phyloP scores from a whole-genome alignment of 2,329 filamentous ascomycete genomes.

The Shiraia sp. region DNA sequence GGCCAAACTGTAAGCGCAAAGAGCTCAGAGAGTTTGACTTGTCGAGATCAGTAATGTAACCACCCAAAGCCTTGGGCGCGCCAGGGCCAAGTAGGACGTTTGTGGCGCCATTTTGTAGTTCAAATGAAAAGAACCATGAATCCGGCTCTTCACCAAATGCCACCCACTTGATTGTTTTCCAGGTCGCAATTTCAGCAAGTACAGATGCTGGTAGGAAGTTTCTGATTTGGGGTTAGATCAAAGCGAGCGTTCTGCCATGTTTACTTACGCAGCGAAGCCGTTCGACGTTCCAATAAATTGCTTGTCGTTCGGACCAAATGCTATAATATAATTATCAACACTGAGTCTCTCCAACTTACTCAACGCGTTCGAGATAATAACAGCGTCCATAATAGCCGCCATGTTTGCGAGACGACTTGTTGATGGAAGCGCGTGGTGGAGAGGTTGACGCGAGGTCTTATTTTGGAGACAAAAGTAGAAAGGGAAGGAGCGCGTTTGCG shows the following conservation, averaged over 20 bases:
- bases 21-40: neutral
- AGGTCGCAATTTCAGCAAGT: slow-evolving; percentile 6
- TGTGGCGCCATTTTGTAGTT: slow-evolving; percentile 14
- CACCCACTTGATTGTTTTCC: slow-evolving; percentile 22
- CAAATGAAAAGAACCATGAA: slow-evolving; percentile 34
- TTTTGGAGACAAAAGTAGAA: neutral
- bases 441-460: neutral
- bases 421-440: slow-evolving; percentile 1
- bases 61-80: slow-evolving; percentile 9
- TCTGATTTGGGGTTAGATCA: slow-evolving; percentile 16
- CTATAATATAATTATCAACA: slow-evolving; percentile 30
- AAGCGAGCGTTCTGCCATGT: neutral
- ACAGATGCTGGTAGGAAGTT: slow-evolving; percentile 22
- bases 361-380: slow-evolving; percentile 11
- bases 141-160: slow-evolving; percentile 27
- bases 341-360: slow-evolving; percentile 15
- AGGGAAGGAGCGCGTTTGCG: slow-evolving; percentile 13
- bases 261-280: slow-evolving; percentile 32
- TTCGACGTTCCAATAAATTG: slow-evolving; percentile 32
- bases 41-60: slow-evolving; percentile 10
- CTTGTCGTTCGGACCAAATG: slow-evolving; percentile 23
- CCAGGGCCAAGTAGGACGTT: slow-evolving; percentile 11
- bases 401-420: slow-evolving; percentile 1
- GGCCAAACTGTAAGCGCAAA: slow-evolving; percentile 32
- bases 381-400: slow-evolving; percentile 2